Evolutionary conservation across 1,284 basidiomycete genomes (phyloP), one percentile per base, ranked within the genome.

Genomic region (Megacollybia platyphylla): DNA sequence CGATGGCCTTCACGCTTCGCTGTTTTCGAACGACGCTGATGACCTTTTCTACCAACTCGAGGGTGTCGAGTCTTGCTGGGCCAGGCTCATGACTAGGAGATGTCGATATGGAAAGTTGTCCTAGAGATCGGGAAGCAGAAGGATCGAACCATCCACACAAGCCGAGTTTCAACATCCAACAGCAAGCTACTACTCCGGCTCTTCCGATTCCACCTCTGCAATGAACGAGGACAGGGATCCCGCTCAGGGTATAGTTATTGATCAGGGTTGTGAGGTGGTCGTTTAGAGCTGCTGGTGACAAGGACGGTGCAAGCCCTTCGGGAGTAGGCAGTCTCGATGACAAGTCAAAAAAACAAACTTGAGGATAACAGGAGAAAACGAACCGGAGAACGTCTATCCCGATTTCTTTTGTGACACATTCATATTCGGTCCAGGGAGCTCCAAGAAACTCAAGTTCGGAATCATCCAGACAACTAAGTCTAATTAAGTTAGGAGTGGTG

Each of bases 151-250:
- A 80, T 5, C 83, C 84, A 51, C 79, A 85, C 11, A 97, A 71
- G 4, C 93, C 93, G 53, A 97, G 79, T 59, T 89, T 93, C 48
- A 96, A 68, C 56, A 89, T 73, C 94, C 94, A 97, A 50, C 85
- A 86, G 52, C 87, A 90, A 1, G 93, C 93, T 29, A 97, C 73
- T 34, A 97, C 71, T 1, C 93, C 93, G 0, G 94, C 94, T 20
- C 94, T 76, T 1, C 94, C 94, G 4, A 98, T 87, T 5, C 94
- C 94, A 29, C 93, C 94, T 20, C 94, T 76, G 58, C 94, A 98
- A 54, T 97, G 94, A 5, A 87, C 87, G 5, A 97, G 73, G 2
- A 94, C 74, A 28, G 79, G 71, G 2, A 73, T 58, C 1, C 92
- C 91, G 5, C 65, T 66, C 6, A 93, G 63, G 0, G 91, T 88